Evolutionary conservation across 2,329 filamentous ascomycete species (phyloP), one percentile per base, ranked within the genome.

Genomic region (Metarhizium guizhouense): DNA sequence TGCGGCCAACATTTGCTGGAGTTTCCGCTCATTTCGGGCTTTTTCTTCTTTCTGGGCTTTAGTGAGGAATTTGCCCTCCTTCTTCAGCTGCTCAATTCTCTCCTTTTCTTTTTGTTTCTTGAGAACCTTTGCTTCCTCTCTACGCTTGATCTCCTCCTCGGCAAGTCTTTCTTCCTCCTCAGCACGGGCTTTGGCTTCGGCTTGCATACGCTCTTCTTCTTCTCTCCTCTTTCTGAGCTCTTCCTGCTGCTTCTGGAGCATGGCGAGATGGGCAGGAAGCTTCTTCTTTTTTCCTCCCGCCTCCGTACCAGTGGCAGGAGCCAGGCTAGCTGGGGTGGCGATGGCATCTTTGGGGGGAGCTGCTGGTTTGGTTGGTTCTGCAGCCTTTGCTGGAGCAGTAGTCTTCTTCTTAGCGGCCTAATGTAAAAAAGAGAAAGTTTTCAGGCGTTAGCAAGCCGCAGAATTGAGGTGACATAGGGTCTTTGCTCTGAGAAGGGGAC

Each of bases 101-200:
- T 92, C 87, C 76, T 88, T 93, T 65, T 95, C 90, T 68, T 83
- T 90, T 65, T 90, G 88, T 77, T 93, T 94, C 79, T 88, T 93
- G 47, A 84, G 73, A 2, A 84, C 84, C 71, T 83, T 89, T 53
- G 84, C 83, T 66, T 93, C 90, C 64, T 89, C 87, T 61, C 76
- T 84, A 56, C 78, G 80, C 73, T 85, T 84, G 56, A 74, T 70
- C 64, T 92, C 88, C 69, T 93, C 90, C 8, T 77, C 82, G 43
- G 79, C 80, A 54, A 73, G 69, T 51, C 78, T 77, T 68, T 89
- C 85, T 57, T 86, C 78, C 63, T 88, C 87, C 63, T 85, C 86
- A 32, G 84, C 69, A 18, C 79, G 77, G 11, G 79, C 81, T 68
- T 81, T 83, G 62, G 88, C 84, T 64, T 89, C 87, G 6, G 81